These are phyloP conservation scores for Podaxis sp. DNA, from an alignment of 768 basidiomycete species.

Conservation along the genomic window DNA sequence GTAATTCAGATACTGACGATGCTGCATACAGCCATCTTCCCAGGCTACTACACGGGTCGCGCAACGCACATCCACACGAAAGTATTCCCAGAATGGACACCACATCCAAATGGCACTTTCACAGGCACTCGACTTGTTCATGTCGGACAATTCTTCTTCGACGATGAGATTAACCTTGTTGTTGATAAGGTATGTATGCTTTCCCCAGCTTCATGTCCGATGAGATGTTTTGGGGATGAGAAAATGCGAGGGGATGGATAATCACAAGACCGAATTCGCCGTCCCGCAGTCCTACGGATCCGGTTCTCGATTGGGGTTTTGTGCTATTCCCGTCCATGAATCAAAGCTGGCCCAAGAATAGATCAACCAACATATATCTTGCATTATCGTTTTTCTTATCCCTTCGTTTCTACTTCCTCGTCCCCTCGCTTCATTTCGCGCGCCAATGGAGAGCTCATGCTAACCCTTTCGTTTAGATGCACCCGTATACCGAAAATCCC, in stretches of 20 bases:
- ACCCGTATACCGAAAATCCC: conserved; percentile 51
- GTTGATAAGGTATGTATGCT: conserved; percentile 41
- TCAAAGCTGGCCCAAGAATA: not conserved
- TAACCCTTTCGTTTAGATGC: conserved; percentile 36
- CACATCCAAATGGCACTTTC: conserved; percentile 45
- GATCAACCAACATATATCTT: not conserved
- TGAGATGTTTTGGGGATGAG: no score
- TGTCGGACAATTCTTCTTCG: conserved; percentile 58
- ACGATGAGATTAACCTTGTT: conserved; percentile 48
- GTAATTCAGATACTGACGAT: not conserved
- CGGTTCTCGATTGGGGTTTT: not conserved
- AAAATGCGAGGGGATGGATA: no score
- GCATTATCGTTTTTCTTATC: not conserved
- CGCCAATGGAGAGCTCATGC: not conserved
- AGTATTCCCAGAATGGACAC: conserved; percentile 50
- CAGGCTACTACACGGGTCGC: conserved; percentile 57
- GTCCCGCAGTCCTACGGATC: no score
- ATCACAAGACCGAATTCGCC: no score
- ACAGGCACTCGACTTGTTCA: conserved; percentile 43
- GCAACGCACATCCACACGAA: conserved; percentile 58
- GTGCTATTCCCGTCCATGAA: not conserved
- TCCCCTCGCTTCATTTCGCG: not conserved
- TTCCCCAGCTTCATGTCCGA: not conserved
- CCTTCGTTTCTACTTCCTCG: not conserved
- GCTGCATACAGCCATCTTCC: conserved; percentile 44